A percentile compares a stretch with the other conserved stretches of the same genome.
These are phyloP conservation scores for Colletotrichum lentis DNA, from an alignment of 2,329 filamentous ascomycete genomes.

Conservation along the genomic window DNA sequence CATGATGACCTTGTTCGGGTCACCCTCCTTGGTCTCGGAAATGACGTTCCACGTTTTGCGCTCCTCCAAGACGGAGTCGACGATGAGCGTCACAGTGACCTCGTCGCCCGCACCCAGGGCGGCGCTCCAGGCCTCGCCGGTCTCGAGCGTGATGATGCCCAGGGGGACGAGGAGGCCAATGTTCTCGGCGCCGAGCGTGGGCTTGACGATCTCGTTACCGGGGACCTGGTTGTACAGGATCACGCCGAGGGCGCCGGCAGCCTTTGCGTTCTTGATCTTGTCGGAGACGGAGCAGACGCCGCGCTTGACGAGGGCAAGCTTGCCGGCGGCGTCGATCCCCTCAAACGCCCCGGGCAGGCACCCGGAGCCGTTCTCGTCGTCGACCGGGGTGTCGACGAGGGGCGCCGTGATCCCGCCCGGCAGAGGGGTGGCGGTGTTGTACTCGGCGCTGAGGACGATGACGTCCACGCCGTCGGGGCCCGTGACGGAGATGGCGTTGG, in stretches of 20 bases:
- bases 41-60: conserved; percentile 53
- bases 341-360: conserved; percentile 55
- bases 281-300: conserved; percentile 53
- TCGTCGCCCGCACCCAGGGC: conserved; percentile 46
- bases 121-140: conserved; percentile 48
- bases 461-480: conserved; percentile 56
- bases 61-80: conserved; percentile 50
- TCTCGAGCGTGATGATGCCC: conserved; percentile 48
- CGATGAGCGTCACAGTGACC: conserved; percentile 47
- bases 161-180: conserved; percentile 48
- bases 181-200: conserved; percentile 61
- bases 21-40: conserved; percentile 53
- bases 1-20: conserved; percentile 53
- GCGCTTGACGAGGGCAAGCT: conserved; percentile 56
- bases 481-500: conserved; percentile 52
- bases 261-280: conserved; percentile 55
- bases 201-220: conserved; percentile 53
- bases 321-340: conserved; percentile 53
- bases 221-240: conserved; percentile 70
- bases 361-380: conserved; percentile 50
- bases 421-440: conserved; percentile 55
- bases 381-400: conserved; percentile 49
- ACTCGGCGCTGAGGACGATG: conserved; percentile 53
- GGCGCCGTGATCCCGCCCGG: conserved; percentile 48
- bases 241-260: conserved; percentile 53